phyloP scores from a whole-genome alignment of 1,284 basidiomycete species.

The Cutaneotrichosporon mucoides region DNA sequence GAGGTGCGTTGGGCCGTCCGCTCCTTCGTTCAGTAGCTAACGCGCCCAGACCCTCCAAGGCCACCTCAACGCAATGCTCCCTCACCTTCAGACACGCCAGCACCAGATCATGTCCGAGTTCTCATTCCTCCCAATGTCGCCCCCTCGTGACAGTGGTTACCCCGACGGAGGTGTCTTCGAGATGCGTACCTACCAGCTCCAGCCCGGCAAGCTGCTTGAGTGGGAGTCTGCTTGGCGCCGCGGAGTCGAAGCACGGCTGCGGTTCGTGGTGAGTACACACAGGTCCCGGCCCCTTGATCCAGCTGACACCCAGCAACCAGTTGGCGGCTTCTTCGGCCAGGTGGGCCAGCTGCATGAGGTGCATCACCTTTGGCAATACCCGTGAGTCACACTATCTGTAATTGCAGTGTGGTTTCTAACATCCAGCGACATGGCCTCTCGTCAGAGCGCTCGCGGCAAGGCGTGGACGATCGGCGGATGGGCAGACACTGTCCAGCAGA shows the following conservation, averaged over 20 bases:
- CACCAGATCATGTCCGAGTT: slow-evolving; percentile 86
- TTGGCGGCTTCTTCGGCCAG: slow-evolving; percentile 93
- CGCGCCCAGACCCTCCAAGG: slow-evolving; percentile 12
- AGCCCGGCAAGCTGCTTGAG: slow-evolving; percentile 78
- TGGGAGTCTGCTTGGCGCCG: slow-evolving; percentile 89
- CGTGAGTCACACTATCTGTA: slow-evolving; percentile 42
- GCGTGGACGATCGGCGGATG: slow-evolving; percentile 91
- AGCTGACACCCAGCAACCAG: slow-evolving; percentile 56
- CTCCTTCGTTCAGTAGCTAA: slow-evolving; percentile 5
- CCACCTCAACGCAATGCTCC: slow-evolving; percentile 57
- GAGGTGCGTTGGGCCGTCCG: slow-evolving; percentile 23
- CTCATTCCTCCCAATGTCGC: slow-evolving; percentile 83
- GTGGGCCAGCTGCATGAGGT: slow-evolving; percentile 83
- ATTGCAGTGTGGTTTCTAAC: not conserved
- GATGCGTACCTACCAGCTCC: slow-evolving; percentile 67
- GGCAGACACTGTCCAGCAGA: slow-evolving; percentile 78
- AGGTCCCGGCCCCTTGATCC: not conserved
- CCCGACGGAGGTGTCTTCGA: slow-evolving; percentile 81
- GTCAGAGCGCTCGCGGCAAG: slow-evolving; percentile 76
- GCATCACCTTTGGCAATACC: slow-evolving; percentile 91
- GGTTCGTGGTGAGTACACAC: slow-evolving; percentile 57
- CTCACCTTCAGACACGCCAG: slow-evolving; percentile 65
- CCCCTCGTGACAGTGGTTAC: slow-evolving; percentile 60
- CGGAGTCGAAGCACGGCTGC: slow-evolving; percentile 80
- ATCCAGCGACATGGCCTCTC: slow-evolving; percentile 61